Percentiles rank a stretch among this genome's conserved stretches.
These are phyloP conservation scores for Gossypium gossypioides DNA, from an alignment of 441 rosid species.

Conservation along the genomic window DNA sequence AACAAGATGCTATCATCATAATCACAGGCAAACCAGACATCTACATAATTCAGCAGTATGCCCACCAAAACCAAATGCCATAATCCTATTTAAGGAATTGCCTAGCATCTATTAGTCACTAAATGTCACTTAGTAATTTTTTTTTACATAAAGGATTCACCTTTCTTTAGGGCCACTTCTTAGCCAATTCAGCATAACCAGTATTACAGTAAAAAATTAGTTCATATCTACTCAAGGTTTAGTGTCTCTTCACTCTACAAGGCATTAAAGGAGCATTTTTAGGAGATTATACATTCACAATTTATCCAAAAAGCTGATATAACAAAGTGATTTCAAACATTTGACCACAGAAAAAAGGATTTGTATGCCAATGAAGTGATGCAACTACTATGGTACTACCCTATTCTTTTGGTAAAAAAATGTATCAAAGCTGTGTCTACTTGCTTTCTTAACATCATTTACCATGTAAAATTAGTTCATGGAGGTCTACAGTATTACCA, in stretches of 20 bases:
- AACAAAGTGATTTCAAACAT: neutral
- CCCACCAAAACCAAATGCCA: neutral
- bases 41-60: neutral
- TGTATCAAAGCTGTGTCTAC: neutral
- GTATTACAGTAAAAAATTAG: neutral
- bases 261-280: conserved; percentile 1
- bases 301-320: neutral
- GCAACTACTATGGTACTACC: neutral
- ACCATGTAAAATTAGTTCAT: neutral
- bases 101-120: neutral
- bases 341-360: neutral
- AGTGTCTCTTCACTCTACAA: neutral
- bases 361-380: neutral
- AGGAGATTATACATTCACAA: neutral
- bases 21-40: conserved; percentile 4
- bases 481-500: neutral
- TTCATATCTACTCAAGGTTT: neutral
- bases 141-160: neutral
- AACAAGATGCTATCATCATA: neutral
- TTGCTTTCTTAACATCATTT: neutral
- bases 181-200: neutral
- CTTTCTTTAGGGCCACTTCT: neutral
- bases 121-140: neutral
- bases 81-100: neutral
- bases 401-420: conserved; percentile 1